Base-by-base conservation (phyloP, 1,284 basidiomycete species). In the Pascua guehoae region DNA sequence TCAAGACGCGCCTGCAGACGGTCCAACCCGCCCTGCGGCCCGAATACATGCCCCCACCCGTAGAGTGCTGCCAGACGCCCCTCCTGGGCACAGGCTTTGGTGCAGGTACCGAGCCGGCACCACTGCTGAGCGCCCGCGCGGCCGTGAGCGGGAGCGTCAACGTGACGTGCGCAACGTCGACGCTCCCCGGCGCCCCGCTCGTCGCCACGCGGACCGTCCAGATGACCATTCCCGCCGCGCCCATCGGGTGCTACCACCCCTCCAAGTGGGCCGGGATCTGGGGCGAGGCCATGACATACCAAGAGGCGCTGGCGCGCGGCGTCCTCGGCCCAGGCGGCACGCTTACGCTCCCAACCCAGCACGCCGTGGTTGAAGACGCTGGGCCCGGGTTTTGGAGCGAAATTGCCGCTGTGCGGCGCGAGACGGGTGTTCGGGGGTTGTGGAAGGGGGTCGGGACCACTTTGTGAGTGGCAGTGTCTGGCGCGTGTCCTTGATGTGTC, bases 361-460 rank as follows among this genome's bases (percentile, higher is more conserved):
- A 48, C 12, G 50, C 53, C 7, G 49, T 43, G 40, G 37, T 41
- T 7, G 40, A 32, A 24, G 24, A 49, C 12, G 48, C 52, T 15
- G 45, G 53, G 51, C 51, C 60, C 11, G 89, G 91, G 4, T 91
- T 92, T 69, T 83, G 83, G 70, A 88, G 89, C 71, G 91, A 91
- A 12, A 79, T 91, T 17, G 82, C 82, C 24, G 87, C 88, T 68
- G 87, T 95, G 12, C 83, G 84, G 79, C 79, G 81, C 60, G 88
- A 86, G 51, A 88, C 91, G 71, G 91, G 91, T 10, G 61, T 87
- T 2, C 79, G 83, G 51, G 91, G 90, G 0, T 76, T 95, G 4
- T 95, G 91, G 91, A 94, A 94, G 74, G 91, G 91, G 46, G 88
- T 83, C 2, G 91, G 89, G 32, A 93, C 91, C 11, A 84, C 88